Base-by-base conservation (phyloP, 129 eudicot species). In the Flaveria sonorensis region DNA sequence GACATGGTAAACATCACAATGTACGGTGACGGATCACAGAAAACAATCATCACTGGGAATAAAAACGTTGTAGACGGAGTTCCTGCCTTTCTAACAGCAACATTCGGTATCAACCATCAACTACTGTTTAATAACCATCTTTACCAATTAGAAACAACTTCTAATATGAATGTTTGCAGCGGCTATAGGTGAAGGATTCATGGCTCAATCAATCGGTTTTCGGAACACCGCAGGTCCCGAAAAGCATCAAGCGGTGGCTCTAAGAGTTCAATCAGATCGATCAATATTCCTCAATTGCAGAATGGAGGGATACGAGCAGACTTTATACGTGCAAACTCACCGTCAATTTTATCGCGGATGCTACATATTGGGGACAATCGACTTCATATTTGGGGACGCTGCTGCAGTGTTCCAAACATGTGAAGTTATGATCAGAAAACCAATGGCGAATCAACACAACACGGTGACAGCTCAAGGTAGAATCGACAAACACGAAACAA, bases 211-310 rank as follows among this genome's bases (percentile, higher is more conserved):
- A 0, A 75, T 92, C 15, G 91, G 97, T 16, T 92, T 92, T 69
- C 62, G 73, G 62, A 92, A 92, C 84, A 89, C 96, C 0, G 97
- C 97, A 0, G 97, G 97, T 20, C 91, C 96, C 0, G 96, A 92
- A 56, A 92, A 92, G 78, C 88, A 77, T 72, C 97, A 89, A 67
- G 97, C 97, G 4, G 96, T 92, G 0, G 97, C 97, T 2, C 77
- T 92, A 3, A 68, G 96, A 70, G 96, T 87, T 13, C 92, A 87
- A 77, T 82, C 96, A 0, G 96, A 92, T 76, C 83, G 73, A 11
- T 81, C 96, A 3, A 83, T 92, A 42, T 92, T 92, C 83, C 64
- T 92, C 11, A 87, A 89, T 30, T 92, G 97, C 40, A 87, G 91
- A 0, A 87, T 92, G 83, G 97, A 92, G 47, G 97, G 89, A 8